phyloP scores from a whole-genome alignment of 2,329 filamentous ascomycete genomes.

The Emmonsia crescens region DNA sequence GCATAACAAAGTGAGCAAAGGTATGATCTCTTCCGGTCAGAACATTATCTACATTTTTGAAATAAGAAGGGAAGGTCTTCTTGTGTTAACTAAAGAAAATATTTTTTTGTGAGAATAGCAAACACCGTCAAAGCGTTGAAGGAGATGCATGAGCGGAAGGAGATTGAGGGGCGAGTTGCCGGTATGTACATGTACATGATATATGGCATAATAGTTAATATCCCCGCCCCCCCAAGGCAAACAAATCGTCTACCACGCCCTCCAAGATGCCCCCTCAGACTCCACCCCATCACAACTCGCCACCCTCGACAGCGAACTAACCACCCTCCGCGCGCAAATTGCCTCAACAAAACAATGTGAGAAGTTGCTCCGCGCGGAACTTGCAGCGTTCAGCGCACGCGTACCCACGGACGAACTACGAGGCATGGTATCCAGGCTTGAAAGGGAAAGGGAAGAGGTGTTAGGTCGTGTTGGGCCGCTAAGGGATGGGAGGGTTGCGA shows the following conservation, averaged over 20 bases:
- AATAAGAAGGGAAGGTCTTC: background rate
- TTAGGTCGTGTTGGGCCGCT: constrained; percentile 31
- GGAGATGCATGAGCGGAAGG: constrained; percentile 49
- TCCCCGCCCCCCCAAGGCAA: constrained; percentile 37
- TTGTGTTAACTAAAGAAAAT: background rate
- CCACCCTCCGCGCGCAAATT: constrained; percentile 36
- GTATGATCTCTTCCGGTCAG: constrained; percentile 19
- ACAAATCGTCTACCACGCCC: constrained; percentile 50
- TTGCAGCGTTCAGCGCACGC: constrained; percentile 37
- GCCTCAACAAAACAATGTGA: constrained; percentile 35
- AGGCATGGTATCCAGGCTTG: constrained; percentile 32
- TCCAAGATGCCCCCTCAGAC: constrained; percentile 42
- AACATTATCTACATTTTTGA: background rate
- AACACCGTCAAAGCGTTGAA: constrained; percentile 51
- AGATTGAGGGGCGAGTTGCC: constrained; percentile 47
- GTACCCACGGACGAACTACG: constrained; percentile 44
- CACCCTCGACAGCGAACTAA: constrained; percentile 40
- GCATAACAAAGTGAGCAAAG: constrained; percentile 50
- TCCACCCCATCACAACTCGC: constrained; percentile 39
- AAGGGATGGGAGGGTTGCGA: constrained; percentile 26
- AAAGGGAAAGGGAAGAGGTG: constrained; percentile 35
- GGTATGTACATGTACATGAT: constrained; percentile 26
- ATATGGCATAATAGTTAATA: background rate
- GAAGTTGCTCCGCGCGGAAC: constrained; percentile 39
- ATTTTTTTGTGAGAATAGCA: constrained; percentile 26